Evolutionary conservation across 257 asterid species (phyloP).

Genomic region (Lithospermum erythrorhizon): DNA sequence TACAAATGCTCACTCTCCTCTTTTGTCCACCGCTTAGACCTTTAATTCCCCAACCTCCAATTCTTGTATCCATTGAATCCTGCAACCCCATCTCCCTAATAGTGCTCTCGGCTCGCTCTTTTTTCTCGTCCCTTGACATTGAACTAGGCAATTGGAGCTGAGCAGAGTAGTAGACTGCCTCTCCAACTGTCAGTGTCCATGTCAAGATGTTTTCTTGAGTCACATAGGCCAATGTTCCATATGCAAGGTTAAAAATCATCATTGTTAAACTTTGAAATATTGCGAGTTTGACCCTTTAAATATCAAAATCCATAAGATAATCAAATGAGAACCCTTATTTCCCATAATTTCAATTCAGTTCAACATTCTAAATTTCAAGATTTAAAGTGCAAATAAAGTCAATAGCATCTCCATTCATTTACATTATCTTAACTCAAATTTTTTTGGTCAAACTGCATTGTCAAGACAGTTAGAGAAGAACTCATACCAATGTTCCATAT

Average conservation of each 20-base stretch:
- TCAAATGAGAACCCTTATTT: too few species aligned
- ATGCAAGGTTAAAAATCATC: not conserved
- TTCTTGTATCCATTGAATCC: constrained; percentile 35
- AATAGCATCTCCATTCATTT: too few species aligned
- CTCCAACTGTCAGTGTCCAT: constrained; percentile 51
- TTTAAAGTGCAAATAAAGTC: too few species aligned
- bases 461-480: not conserved
- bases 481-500: constrained; percentile 45
- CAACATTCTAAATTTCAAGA: too few species aligned
- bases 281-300: not conserved
- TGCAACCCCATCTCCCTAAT: constrained; percentile 50
- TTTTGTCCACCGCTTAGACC: constrained; percentile 52
- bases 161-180: constrained; percentile 47
- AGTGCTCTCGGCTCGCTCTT: constrained; percentile 32
- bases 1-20: constrained; percentile 57
- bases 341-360: too few species aligned
- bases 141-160: constrained; percentile 43
- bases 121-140: constrained; percentile 31
- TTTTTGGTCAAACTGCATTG: not conserved
- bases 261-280: not conserved
- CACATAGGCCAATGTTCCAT: constrained; percentile 35
- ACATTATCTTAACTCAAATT: too few species aligned
- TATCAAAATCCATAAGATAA: not conserved
- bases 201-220: constrained; percentile 44
- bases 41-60: constrained; percentile 40